Evolutionary conservation across 1,139 yeast species (phyloP), one percentile per base, ranked within the genome.

Genomic region (Sporopachydermia cereana): DNA sequence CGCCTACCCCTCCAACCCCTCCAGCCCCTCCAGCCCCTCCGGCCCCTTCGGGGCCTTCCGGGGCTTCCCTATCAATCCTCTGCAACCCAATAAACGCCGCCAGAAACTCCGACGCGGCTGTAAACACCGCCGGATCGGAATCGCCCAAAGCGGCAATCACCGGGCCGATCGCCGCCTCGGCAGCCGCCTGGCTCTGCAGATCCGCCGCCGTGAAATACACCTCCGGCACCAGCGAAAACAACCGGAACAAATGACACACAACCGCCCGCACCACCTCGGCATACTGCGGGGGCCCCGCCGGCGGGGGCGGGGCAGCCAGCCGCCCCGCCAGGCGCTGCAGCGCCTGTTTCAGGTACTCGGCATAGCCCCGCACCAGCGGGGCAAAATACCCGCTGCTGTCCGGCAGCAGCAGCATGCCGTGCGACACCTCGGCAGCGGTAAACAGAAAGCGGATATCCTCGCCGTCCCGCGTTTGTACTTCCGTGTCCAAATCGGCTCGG

Each of bases 131-230:
- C 18, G 44, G 36, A 43, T 52, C 54, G 3, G 47, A 45, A 44
- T 59, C 62, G 29, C 50, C 53, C n/a, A 59, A 43, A 1, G 57
- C 53, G 27, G 51, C 47, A 2, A 54, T 22, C 2, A 59, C 31
- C 5, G 62, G 61, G 18, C 56, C 61, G 25, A 56, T 36, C 3
- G 43, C 46, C 1, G 24, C 25, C 9, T 49, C 2, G n/a, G 56
- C 42, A n/a, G 43, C 44, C 3, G 43, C 41, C 3, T 52, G 44
- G 30, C 49, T 51, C 2, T 48, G 49, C 2, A 41, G 50, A 12
- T 52, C 52, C 14, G 54, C 50, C 2, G 56, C 48, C 12, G 53
- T 47, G 9, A 51, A 57, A 3, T 49, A 45, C 14, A 48, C 46
- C 1, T 48, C 24, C 9, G 44, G 43, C 16, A 41, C n/a, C 31